A percentile compares a stretch with the other conserved stretches of the same genome.
phyloP scores from a whole-genome alignment of 345 rosid species.

The Capsella bursapastoris region DNA sequence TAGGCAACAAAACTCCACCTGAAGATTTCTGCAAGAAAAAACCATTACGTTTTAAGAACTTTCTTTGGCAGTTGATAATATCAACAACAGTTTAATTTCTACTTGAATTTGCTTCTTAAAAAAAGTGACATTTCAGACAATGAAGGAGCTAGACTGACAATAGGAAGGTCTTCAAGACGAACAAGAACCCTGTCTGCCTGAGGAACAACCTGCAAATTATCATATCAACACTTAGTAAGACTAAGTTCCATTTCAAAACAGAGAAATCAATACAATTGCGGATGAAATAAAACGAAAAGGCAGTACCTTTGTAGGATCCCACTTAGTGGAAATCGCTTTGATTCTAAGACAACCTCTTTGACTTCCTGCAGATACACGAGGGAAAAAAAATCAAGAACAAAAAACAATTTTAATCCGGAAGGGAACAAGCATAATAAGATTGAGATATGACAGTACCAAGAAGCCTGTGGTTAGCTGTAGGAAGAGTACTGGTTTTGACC shows the following conservation, averaged over 20 bases:
- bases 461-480: constrained; percentile 44
- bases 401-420: not conserved
- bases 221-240: not conserved
- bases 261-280: not conserved
- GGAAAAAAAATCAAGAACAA: not conserved
- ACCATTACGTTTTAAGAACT: not conserved
- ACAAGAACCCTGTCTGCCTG: constrained; percentile 93
- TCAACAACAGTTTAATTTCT: not conserved
- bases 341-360: constrained; percentile 57
- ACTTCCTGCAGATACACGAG: constrained; percentile 37
- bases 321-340: constrained; percentile 66
- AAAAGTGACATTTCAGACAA: constrained; percentile 14
- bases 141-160: constrained; percentile 40
- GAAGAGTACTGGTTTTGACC: constrained; percentile 36
- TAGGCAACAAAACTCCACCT: constrained; percentile 90
- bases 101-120: not conserved
- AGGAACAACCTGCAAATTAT: constrained; percentile 73
- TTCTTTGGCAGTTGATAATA: not conserved
- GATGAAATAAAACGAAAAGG: not conserved
- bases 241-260: not conserved
- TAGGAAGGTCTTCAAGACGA: constrained; percentile 76
- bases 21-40: constrained; percentile 63
- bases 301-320: constrained; percentile 85
- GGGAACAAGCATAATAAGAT: not conserved
- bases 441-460: constrained; percentile 43